phyloP scores from a whole-genome alignment of 495 filamentous ascomycete genomes.

The Parathielavia appendiculata region DNA sequence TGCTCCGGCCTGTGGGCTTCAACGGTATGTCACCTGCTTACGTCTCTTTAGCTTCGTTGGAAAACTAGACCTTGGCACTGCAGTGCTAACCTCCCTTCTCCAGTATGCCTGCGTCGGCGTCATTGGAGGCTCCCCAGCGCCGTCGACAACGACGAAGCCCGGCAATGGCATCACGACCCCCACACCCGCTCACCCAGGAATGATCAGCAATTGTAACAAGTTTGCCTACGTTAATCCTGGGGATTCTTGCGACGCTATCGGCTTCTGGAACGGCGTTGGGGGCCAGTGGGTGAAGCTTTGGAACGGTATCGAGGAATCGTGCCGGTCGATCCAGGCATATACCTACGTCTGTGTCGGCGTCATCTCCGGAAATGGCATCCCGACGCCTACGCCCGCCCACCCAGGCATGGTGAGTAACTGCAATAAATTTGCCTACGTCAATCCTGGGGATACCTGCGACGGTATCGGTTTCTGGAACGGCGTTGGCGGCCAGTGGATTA shows the following conservation, averaged over 20 bases:
- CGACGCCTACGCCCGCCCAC: neutral
- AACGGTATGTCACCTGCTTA: neutral
- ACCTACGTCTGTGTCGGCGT: neutral
- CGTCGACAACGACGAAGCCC: neutral
- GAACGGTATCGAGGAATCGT: neutral
- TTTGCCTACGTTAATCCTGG: neutral
- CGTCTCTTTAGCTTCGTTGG: neutral
- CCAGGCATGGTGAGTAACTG: neutral
- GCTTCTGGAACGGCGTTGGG: neutral
- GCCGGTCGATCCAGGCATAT: neutral
- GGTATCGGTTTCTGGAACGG: too few relatives aligned
- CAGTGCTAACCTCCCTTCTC: neutral
- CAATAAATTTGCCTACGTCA: neutral
- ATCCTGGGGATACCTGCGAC: neutral
- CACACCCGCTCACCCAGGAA: neutral
- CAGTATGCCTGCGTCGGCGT: slow-evolving; percentile 1
- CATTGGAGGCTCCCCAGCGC: neutral
- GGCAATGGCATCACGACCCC: neutral
- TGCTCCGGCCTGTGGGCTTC: slow-evolving; percentile 2
- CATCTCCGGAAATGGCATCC: neutral
- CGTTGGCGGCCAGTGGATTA: neutral
- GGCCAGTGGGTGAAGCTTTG: neutral
- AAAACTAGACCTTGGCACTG: neutral
- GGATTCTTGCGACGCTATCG: neutral
- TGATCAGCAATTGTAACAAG: slow-evolving; percentile 3